phyloP scores from a whole-genome alignment of 768 basidiomycete genomes.

The Tulasnella sp. region DNA sequence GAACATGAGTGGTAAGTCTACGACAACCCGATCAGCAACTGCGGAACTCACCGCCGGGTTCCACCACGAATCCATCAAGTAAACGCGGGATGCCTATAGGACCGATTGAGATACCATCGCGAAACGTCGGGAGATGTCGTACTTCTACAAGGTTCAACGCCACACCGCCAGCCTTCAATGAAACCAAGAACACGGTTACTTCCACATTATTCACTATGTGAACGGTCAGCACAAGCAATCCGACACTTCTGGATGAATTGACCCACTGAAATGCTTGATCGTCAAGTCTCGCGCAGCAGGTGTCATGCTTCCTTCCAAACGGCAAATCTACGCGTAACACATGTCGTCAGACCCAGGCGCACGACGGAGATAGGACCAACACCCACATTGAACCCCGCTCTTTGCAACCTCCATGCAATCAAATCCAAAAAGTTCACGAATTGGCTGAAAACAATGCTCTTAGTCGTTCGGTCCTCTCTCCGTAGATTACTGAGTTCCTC shows the following conservation, averaged over 20 bases:
- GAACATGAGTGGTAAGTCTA: neutral
- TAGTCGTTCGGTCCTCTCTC: conserved; percentile 75
- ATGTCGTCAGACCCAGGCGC: neutral
- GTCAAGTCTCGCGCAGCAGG: conserved; percentile 91
- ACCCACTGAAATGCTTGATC: conserved; percentile 84
- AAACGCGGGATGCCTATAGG: conserved; percentile 65
- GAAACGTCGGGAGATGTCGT: conserved; percentile 11
- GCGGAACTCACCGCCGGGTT: conserved; percentile 56
- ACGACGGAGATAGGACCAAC: neutral
- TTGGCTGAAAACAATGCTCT: conserved; percentile 94
- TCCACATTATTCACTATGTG: conserved; percentile 73
- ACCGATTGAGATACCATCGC: neutral
- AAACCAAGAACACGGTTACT: conserved; percentile 93
- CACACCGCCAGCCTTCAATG: conserved; percentile 88
- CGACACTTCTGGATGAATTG: neutral
- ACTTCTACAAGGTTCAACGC: conserved; percentile 74
- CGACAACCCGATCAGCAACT: neutral
- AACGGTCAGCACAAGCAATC: neutral
- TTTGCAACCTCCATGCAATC: conserved; percentile 84
- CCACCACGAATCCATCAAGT: conserved; percentile 81
- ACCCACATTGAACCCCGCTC: conserved; percentile 76
- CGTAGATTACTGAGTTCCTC: conserved; percentile 86
- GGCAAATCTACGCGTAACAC: conserved; percentile 51
- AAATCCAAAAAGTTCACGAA: conserved; percentile 75
- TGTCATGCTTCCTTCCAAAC: conserved; percentile 94